Evolutionary conservation across 2,329 filamentous ascomycete genomes (phyloP).

Genomic region (Aspergillus latus): DNA sequence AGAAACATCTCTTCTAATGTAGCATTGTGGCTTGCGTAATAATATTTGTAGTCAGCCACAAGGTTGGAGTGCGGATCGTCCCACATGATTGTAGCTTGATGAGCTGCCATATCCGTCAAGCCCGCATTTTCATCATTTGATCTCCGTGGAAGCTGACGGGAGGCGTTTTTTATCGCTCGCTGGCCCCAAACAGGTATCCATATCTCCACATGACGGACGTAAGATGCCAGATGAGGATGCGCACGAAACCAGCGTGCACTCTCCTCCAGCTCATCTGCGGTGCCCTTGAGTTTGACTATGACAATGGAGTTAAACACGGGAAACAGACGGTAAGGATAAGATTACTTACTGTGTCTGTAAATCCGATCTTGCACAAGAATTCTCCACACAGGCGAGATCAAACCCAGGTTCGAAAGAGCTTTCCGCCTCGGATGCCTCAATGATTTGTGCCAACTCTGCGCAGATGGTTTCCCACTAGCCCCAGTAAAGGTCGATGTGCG

Average conservation of each 20-base stretch:
- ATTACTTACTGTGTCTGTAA: constrained; percentile 61
- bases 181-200: constrained; percentile 73
- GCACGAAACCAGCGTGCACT: constrained; percentile 61
- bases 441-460: constrained; percentile 63
- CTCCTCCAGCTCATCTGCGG: constrained; percentile 60
- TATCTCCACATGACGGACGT: constrained; percentile 72
- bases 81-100: constrained; percentile 29
- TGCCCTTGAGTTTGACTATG: constrained; percentile 70
- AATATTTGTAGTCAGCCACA: constrained; percentile 32
- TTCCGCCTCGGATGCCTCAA: constrained; percentile 66
- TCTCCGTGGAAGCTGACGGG: constrained; percentile 32
- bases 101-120: constrained; percentile 23
- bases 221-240: constrained; percentile 59
- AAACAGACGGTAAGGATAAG: not conserved
- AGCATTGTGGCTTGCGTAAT: constrained; percentile 58
- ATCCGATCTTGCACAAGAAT: constrained; percentile 68
- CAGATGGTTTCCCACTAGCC: constrained; percentile 52
- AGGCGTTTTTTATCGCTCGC: constrained; percentile 51
- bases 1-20: constrained; percentile 68
- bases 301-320: not conserved
- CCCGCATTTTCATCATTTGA: constrained; percentile 24
- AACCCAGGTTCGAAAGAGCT: constrained; percentile 64
- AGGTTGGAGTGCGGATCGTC: constrained; percentile 28
- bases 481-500: constrained; percentile 62
- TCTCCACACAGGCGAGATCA: constrained; percentile 62